These are phyloP conservation scores for Blastobotrys proliferans DNA, from an alignment of 1,139 yeast genomes.

Conservation along the genomic window DNA sequence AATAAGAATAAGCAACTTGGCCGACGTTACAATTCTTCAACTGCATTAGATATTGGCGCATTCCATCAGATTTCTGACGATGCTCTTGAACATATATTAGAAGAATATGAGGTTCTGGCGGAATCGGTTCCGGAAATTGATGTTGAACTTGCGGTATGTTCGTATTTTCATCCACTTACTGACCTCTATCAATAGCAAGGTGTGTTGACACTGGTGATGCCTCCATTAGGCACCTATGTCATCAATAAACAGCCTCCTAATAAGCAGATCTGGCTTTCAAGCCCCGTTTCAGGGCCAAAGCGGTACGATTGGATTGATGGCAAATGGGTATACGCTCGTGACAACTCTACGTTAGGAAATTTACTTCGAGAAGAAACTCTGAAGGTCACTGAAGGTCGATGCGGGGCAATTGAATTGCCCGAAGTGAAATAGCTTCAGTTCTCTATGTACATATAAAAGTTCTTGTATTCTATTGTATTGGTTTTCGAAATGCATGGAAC, in stretches of 20 bases:
- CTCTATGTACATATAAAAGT: too few relatives aligned
- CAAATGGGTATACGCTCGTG: conserved; percentile 40
- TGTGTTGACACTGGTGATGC: conserved; percentile 65
- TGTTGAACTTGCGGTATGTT: conserved; percentile 58
- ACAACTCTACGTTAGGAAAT: conserved; percentile 36
- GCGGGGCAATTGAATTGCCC: conserved; percentile 13
- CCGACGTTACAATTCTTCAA: conserved; percentile 5
- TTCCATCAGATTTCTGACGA: conserved; percentile 59
- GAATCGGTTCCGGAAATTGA: conserved; percentile 61
- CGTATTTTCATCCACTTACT: conserved; percentile 3
- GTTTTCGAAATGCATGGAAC: too few relatives aligned
- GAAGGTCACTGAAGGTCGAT: conserved; percentile 22
- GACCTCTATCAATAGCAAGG: conserved; percentile 48
- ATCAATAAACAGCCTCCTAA: conserved; percentile 93
- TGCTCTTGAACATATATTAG: conserved; percentile 61
- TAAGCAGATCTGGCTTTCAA: conserved; percentile 87
- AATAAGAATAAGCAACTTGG: too few relatives aligned
- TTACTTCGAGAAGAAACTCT: conserved; percentile 36
- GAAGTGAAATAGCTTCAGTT: too few relatives aligned
- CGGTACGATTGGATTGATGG: conserved; percentile 41
- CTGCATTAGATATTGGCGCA: conserved; percentile 3
- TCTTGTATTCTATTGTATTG: too few relatives aligned
- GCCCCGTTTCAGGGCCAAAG: conserved; percentile 92
- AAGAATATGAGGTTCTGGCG: conserved; percentile 58
- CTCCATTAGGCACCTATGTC: conserved; percentile 74